A percentile compares a stretch with the other conserved stretches of the same genome.
phyloP scores from a whole-genome alignment of 73 alveolate species.

The Effrenium voratum region DNA sequence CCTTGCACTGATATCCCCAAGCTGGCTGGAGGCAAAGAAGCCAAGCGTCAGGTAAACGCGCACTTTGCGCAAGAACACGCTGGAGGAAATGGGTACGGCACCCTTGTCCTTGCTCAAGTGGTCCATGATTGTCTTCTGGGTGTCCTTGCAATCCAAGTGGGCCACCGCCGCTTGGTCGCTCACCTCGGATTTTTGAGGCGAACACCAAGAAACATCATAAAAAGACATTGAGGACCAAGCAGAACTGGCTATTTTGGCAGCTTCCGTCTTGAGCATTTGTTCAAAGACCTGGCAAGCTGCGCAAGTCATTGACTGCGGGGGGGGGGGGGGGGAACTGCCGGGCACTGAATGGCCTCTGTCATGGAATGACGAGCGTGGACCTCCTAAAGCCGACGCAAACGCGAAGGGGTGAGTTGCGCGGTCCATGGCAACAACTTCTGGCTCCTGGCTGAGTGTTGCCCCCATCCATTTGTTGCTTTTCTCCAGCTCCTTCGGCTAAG shows the following conservation, averaged over 20 bases:
- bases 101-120: conserved; percentile 79
- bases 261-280: conserved; percentile 72
- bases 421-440: too few species aligned
- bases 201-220: neutral
- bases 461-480: conserved; percentile 37
- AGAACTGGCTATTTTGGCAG: conserved; percentile 53
- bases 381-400: too few species aligned
- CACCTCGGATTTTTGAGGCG: neutral
- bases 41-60: neutral
- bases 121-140: conserved; percentile 65
- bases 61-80: neutral
- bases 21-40: too few species aligned
- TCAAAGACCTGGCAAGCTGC: conserved; percentile 29
- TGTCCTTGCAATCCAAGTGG: conserved; percentile 80
- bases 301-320: too few species aligned
- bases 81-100: neutral
- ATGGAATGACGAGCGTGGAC: conserved; percentile 56
- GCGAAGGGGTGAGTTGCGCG: too few species aligned
- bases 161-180: conserved; percentile 73
- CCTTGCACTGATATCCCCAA: neutral
- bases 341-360: conserved; percentile 10
- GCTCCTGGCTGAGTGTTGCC: conserved; percentile 72
- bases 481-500: conserved; percentile 31
- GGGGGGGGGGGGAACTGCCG: too few species aligned
- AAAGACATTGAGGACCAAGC: neutral